Base-by-base conservation (phyloP, 805 yeast species). In the Ogataea parapolymorpha region DNA sequence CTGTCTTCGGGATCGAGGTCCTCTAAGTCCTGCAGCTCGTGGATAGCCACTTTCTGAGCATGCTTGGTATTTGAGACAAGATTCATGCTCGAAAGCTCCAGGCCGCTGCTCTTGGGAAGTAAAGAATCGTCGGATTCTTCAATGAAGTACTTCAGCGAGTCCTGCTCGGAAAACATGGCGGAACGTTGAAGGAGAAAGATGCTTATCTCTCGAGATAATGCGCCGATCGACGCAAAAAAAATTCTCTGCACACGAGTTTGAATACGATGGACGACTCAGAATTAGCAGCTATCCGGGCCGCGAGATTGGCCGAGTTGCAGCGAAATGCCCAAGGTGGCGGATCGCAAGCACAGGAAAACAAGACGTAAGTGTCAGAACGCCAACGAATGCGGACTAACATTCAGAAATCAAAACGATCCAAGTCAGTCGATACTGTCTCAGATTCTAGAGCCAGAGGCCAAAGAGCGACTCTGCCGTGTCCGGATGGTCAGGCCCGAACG, bases 401-500 rank as follows among this genome's bases (percentile, higher is more conserved):
- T n/a, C 39, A 45, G 50, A 25, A 20, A 33, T 23, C 39, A 46
- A 20, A 42, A 41, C 32, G 54, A 47, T 29, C 53, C 52, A 11
- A 46, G 39, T 41, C 59, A 53, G 37, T 53, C 69, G 16, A 62
- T 65, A 42, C 66, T 88, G 40, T 72, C 86, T 6, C 91, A 85
- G 50, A 75, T 88, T 15, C 70, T 93, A 32, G 86, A 85, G 41
- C 81, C 91, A 9, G 77, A 74, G 37, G 99, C 98, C 1, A 73
- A 95, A 34, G 97, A 91, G 56, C 73, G 99, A 44, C 70, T 91
- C 33, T 78, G 90, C 14, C 72, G 99, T 44, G 95, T 91, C 14
- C 70, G 88, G 22, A 75, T 93, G 59, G 99, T 91, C 32, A 79
- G 90, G 56, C 95, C 95, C 2, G 98, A 93, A 39, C 72, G 97